Evolutionary conservation across 2,329 filamentous ascomycete genomes (phyloP).

Genomic region (Colletotrichum tropicale): DNA sequence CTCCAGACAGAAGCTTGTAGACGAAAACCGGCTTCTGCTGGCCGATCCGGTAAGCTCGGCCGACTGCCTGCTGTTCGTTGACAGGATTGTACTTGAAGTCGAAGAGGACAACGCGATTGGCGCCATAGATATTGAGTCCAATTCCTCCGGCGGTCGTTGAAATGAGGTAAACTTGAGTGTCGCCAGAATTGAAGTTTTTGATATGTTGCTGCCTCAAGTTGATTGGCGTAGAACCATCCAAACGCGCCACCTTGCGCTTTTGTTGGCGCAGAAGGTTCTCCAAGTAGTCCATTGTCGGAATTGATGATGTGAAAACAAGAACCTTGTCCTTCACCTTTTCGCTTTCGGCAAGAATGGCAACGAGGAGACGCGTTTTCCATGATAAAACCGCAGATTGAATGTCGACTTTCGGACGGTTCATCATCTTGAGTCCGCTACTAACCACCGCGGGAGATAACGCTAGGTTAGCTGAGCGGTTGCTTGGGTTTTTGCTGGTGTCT

Average conservation of each 20-base stretch:
- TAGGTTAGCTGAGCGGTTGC: neutral
- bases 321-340: conserved; percentile 71
- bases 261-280: conserved; percentile 57
- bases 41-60: conserved; percentile 83
- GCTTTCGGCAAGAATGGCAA: conserved; percentile 71
- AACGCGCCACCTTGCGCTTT: conserved; percentile 54
- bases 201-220: conserved; percentile 64
- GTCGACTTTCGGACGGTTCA: conserved; percentile 35
- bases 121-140: conserved; percentile 82
- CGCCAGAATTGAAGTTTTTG: conserved; percentile 70
- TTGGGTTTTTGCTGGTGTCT: conserved; percentile 5
- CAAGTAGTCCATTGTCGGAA: conserved; percentile 73
- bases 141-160: conserved; percentile 83
- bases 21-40: conserved; percentile 83
- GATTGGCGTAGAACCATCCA: conserved; percentile 71
- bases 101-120: conserved; percentile 86
- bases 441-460: neutral
- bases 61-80: conserved; percentile 85
- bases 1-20: conserved; percentile 79
- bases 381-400: conserved; percentile 59
- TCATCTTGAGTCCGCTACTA: conserved; percentile 36
- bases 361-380: conserved; percentile 71
- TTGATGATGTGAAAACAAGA: conserved; percentile 79
- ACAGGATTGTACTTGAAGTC: conserved; percentile 84
- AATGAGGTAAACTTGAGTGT: conserved; percentile 72